Base-by-base conservation (phyloP, 345 rosid species). In the Corchorus capsularis region DNA sequence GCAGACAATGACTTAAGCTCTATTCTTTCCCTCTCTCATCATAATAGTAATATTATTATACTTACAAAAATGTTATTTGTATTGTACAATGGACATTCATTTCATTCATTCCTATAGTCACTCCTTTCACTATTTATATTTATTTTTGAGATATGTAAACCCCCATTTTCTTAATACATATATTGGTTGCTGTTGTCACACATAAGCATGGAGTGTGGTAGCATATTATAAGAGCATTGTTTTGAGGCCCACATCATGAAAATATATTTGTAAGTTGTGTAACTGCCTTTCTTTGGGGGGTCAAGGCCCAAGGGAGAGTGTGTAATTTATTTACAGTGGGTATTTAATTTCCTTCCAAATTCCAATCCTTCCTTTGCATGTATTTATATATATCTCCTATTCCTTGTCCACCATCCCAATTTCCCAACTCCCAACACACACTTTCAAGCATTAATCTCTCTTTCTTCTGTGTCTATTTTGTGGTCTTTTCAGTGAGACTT, bases 351-450 rank as follows among this genome's bases (percentile, higher is more conserved):
- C 27, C 27, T 27, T 27, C n/a, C n/a, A n/a, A n/a, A n/a, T n/a
- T n/a, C n/a, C n/a, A n/a, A n/a, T 8, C 19, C 15, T 76, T 16
- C 6, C 52, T 63, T 74, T 75, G 82, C 85, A 73, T 79, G 81
- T 80, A 79, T 84, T 74, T 84, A 82, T 72, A 82, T 72, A 77
- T 49, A 39, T 43, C 74, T 64, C 16, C 66, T 39, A 39, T 39
- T 39, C 37, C 59, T 60, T 52, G 27, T 72, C n/a, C 66, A 79
- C 57, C 34, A 49, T 60, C 67, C 46, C 71, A 27, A 68, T n/a
- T 41, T 52, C 66, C 75, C 47, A 47, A 69, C 43, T 68, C 13
- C 17, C 20, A 45, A 14, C 32, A 5, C 19, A n/a, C 22, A 16
- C 8, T 55, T 20, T n/a, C 2, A 1, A 16, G 20, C 17, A 54